Conservation (phyloP, 495 filamentous ascomycete genomes). For the Bathelium albidoporum region DNA sequence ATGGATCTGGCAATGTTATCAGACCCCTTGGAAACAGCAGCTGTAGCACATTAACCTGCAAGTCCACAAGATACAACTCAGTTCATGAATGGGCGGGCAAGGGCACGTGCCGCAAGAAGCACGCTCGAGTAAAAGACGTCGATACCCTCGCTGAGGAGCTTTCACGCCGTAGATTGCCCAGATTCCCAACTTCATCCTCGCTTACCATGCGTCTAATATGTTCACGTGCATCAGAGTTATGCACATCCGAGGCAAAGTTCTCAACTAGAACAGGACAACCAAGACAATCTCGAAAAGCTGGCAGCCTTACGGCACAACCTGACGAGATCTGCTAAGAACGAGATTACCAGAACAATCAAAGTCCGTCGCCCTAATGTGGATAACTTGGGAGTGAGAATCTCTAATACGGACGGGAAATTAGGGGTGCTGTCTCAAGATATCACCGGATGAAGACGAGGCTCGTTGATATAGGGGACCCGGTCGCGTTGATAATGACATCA, state of each 20-base stretch:
- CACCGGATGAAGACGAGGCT: not conserved
- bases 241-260: constrained; percentile 36
- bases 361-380: constrained; percentile 28
- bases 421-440: constrained; percentile 22
- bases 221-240: constrained; percentile 45
- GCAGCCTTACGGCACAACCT: constrained; percentile 38
- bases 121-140: constrained; percentile 44
- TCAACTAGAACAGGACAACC: constrained; percentile 42
- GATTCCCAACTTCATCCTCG: constrained; percentile 52
- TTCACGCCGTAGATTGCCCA: constrained; percentile 49
- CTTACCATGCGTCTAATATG: constrained; percentile 43
- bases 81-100: constrained; percentile 11
- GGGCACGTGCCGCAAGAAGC: constrained; percentile 35
- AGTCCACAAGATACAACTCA: constrained; percentile 9
- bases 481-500: not conserved
- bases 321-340: constrained; percentile 30
- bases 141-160: constrained; percentile 39
- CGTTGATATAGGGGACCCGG: not conserved
- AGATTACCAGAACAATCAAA: constrained; percentile 34
- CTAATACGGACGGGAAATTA: constrained; percentile 19
- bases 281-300: constrained; percentile 30
- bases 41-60: not conserved
- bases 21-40: not conserved
- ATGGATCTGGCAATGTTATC: not conserved
- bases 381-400: constrained; percentile 37